These are phyloP conservation scores for Raddia distichophylla DNA, from an alignment of 176 grass and related monocot genomes.

Conservation along the genomic window DNA sequence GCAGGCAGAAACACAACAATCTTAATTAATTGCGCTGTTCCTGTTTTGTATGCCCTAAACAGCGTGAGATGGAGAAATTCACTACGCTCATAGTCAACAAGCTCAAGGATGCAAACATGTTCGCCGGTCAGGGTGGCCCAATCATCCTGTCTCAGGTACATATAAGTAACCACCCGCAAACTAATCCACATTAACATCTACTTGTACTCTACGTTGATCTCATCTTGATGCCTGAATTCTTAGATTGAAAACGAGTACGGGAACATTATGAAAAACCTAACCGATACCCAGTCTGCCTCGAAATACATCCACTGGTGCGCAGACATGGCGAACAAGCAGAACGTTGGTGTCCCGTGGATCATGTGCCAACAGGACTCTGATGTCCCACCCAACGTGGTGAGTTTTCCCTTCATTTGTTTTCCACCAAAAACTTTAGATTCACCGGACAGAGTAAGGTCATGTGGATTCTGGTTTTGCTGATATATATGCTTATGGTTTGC, in stretches of 20 bases:
- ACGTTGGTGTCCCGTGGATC: conserved; percentile 75
- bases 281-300: conserved; percentile 45
- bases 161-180: background rate
- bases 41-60: background rate
- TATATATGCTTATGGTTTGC: background rate
- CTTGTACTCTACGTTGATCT: background rate
- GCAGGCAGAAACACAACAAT: background rate
- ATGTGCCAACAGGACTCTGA: conserved; percentile 83
- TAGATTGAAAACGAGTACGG: conserved; percentile 94
- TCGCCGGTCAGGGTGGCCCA: conserved; percentile 78
- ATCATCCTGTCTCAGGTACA: conserved; percentile 78
- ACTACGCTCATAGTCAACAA: conserved; percentile 57
- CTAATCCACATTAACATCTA: background rate
- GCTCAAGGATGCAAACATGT: conserved; percentile 66
- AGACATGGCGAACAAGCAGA: conserved; percentile 65
- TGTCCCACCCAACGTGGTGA: conserved; percentile 60
- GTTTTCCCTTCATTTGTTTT: background rate
- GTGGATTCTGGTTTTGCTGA: background rate
- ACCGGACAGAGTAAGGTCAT: background rate
- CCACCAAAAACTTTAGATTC: background rate
- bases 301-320: conserved; percentile 81
- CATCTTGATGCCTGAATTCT: background rate
- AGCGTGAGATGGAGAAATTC: conserved; percentile 63
- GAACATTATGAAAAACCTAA: conserved; percentile 45
- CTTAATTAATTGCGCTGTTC: background rate